Evolutionary conservation across 805 yeast genomes (phyloP).

Genomic region (Ogataea trehalophila): DNA sequence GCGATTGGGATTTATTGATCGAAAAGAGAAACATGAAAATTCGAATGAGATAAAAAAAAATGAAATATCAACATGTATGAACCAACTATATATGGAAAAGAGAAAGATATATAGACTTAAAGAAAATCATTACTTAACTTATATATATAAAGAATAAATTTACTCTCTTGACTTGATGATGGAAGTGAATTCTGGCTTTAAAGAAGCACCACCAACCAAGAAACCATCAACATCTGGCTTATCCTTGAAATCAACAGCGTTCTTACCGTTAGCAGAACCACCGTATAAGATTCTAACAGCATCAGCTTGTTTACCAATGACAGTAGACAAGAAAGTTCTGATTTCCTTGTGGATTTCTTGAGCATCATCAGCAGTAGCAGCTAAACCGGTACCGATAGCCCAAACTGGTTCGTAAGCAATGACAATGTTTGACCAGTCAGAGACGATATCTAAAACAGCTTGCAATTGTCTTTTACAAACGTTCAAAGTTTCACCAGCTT

Average conservation of each 20-base stretch:
- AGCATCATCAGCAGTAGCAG: slow-evolving; percentile 98
- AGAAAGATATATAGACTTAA: background rate
- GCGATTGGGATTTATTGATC: too few species aligned
- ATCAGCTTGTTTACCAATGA: slow-evolving; percentile 79
- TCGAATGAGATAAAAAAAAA: too few species aligned
- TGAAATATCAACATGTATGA: too few species aligned
- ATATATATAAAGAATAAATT: slow-evolving; percentile 7
- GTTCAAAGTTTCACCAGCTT: slow-evolving; percentile 77
- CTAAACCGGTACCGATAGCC: slow-evolving; percentile 99
- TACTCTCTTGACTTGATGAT: slow-evolving; percentile 89
- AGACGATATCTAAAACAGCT: slow-evolving; percentile 75
- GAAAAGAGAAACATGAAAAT: too few species aligned
- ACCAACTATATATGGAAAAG: background rate
- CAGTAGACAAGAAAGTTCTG: slow-evolving; percentile 74
- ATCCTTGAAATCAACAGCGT: slow-evolving; percentile 85
- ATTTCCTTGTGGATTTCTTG: slow-evolving; percentile 89
- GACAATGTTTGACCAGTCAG: slow-evolving; percentile 88
- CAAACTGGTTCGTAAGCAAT: slow-evolving; percentile 99
- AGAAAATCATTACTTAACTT: background rate
- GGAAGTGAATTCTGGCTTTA: slow-evolving; percentile 96
- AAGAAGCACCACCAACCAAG: slow-evolving; percentile 98
- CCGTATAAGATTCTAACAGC: slow-evolving; percentile 91
- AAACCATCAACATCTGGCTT: slow-evolving; percentile 95
- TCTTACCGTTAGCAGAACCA: slow-evolving; percentile 96
- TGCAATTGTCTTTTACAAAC: slow-evolving; percentile 86